Evolutionary conservation across 805 yeast genomes (phyloP).

Genomic region (Kregervanrija delftensis): DNA sequence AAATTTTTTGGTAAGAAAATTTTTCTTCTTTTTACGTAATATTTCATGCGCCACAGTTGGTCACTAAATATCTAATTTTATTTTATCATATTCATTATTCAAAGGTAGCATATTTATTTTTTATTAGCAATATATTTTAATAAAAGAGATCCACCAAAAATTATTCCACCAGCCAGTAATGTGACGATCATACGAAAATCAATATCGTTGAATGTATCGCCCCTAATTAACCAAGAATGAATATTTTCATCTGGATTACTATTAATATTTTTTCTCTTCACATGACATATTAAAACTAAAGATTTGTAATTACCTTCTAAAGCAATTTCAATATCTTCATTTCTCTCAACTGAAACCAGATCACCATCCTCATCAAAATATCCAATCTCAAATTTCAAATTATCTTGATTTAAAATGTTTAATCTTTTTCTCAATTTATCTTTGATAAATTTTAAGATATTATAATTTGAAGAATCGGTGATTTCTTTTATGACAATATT

Average conservation of each 20-base stretch:
- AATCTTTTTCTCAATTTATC: conserved; percentile 8
- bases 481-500: conserved; percentile 9
- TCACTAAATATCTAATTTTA: too few relatives aligned
- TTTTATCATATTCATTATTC: too few relatives aligned
- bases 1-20: too few relatives aligned
- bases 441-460: conserved; percentile 7
- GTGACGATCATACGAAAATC: neutral
- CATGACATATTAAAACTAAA: conserved; percentile 7
- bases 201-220: neutral
- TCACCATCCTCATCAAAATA: conserved; percentile 35
- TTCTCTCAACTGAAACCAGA: conserved; percentile 26
- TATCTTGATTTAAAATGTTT: neutral
- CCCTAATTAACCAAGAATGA: too few relatives aligned
- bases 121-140: too few relatives aligned
- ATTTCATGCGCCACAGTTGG: too few relatives aligned
- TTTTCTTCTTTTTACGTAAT: too few relatives aligned
- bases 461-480: conserved; percentile 3
- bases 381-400: conserved; percentile 22
- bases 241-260: neutral
- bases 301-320: conserved; percentile 11
- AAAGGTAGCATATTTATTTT: too few relatives aligned
- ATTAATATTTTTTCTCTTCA: neutral
- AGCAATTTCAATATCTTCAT: conserved; percentile 28
- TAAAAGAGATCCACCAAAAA: neutral
- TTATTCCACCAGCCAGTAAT: neutral